These are phyloP conservation scores for Cyathus striatus DNA, from an alignment of 768 basidiomycete species.

Conservation along the genomic window DNA sequence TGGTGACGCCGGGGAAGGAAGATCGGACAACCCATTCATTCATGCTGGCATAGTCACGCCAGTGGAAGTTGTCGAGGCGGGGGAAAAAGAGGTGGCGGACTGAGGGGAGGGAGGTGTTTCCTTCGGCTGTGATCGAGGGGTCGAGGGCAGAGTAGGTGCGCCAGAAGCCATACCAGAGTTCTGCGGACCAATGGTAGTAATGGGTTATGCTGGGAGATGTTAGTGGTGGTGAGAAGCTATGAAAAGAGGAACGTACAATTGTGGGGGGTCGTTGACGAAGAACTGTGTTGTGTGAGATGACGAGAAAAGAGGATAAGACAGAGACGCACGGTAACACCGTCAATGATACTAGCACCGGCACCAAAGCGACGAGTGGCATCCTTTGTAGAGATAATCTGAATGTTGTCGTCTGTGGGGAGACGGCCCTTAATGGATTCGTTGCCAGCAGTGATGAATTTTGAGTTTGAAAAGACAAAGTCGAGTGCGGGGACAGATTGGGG, in stretches of 20 bases:
- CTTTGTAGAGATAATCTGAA: slow-evolving; percentile 66
- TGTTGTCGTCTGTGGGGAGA: slow-evolving; percentile 72
- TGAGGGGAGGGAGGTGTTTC: slow-evolving; percentile 68
- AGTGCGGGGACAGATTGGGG: slow-evolving; percentile 62
- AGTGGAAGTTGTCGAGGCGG: slow-evolving; percentile 67
- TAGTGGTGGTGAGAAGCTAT: neutral
- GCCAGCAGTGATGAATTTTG: slow-evolving; percentile 51
- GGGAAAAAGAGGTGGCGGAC: slow-evolving; percentile 74
- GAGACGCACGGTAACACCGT: slow-evolving; percentile 62
- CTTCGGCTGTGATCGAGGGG: slow-evolving; percentile 55
- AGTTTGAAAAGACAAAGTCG: slow-evolving; percentile 71
- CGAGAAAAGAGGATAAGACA: neutral
- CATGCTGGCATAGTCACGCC: slow-evolving; percentile 91
- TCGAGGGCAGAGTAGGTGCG: slow-evolving; percentile 84
- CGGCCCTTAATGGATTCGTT: slow-evolving; percentile 50
- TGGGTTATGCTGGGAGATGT: slow-evolving; percentile 62
- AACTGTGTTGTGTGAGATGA: slow-evolving; percentile 36
- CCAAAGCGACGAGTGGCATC: slow-evolving; percentile 72
- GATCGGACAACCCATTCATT: slow-evolving; percentile 82
- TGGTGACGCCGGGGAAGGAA: slow-evolving; percentile 72
- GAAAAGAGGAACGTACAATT: slow-evolving; percentile 56
- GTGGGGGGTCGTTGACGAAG: slow-evolving; percentile 78
- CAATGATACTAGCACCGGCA: slow-evolving; percentile 63
- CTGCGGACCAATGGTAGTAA: slow-evolving; percentile 93
- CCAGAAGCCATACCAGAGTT: slow-evolving; percentile 92